phyloP scores from a whole-genome alignment of 164 flowering plant genomes.

The Kingdonia uniflora region DNA sequence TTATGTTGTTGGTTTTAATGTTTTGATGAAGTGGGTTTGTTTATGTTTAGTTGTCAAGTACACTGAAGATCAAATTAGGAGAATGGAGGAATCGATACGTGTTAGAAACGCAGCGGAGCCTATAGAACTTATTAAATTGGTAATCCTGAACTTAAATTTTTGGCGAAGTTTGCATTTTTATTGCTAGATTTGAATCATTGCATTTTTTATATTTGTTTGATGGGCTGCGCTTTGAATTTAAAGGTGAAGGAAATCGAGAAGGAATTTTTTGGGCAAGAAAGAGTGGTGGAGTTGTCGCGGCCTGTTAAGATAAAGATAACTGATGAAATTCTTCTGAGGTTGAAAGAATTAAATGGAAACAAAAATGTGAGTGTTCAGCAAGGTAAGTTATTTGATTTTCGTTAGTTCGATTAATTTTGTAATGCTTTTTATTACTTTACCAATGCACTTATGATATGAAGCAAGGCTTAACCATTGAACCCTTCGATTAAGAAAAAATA shows the following conservation, averaged over 20 bases:
- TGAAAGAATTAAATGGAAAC: constrained; percentile 38
- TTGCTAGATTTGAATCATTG: constrained; percentile 4
- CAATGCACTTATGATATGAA: too few relatives aligned
- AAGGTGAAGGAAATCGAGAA: constrained; percentile 47
- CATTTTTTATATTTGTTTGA: constrained; percentile 4
- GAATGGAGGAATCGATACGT: constrained; percentile 75
- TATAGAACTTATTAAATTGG: constrained; percentile 56
- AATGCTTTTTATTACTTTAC: too few relatives aligned
- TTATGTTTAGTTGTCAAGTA: constrained; percentile 45
- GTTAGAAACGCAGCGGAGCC: constrained; percentile 66
- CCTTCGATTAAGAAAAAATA: too few relatives aligned
- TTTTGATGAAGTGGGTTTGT: not conserved
- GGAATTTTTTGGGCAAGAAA: constrained; percentile 25
- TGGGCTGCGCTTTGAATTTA: not conserved
- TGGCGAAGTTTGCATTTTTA: not conserved
- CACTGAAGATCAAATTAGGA: constrained; percentile 67
- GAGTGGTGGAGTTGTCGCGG: constrained; percentile 26
- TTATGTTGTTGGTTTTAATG: too few relatives aligned
- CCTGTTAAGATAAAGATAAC: constrained; percentile 47
- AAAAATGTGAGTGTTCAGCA: constrained; percentile 35
- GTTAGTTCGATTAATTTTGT: not conserved
- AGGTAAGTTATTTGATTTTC: constrained; percentile 34
- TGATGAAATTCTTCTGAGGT: constrained; percentile 46
- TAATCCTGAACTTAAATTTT: constrained; percentile 16
- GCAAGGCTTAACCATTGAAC: too few relatives aligned